Evolutionary conservation across 23 red algal genomes (phyloP).

Genomic region (Gracilaria vermiculophylla): DNA sequence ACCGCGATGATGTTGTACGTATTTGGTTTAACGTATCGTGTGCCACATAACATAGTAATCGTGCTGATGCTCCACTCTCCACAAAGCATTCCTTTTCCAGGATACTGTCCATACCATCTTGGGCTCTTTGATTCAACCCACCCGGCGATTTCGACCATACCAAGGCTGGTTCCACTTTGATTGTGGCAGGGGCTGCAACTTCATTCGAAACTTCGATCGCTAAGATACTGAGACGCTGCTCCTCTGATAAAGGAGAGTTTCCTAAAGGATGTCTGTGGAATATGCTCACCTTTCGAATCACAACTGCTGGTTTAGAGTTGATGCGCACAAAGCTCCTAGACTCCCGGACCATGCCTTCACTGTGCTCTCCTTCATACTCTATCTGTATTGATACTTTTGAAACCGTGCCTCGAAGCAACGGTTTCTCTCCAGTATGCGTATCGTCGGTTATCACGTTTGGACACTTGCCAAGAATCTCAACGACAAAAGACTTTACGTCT

Average conservation of each 20-base stretch:
- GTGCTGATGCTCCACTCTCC: conserved; percentile 45
- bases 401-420: neutral
- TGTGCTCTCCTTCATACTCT: conserved; percentile 39
- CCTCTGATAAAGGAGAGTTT: neutral
- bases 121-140: neutral
- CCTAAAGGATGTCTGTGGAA: neutral
- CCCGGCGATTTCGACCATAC: neutral
- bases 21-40: neutral
- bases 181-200: conserved; percentile 47
- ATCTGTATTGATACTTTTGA: conserved; percentile 40
- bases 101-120: neutral
- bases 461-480: conserved; percentile 38
- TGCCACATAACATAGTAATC: conserved; percentile 23
- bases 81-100: conserved; percentile 36
- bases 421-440: neutral
- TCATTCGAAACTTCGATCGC: conserved; percentile 50
- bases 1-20: neutral
- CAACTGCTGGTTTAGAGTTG: conserved; percentile 17
- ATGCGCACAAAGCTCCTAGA: conserved; percentile 37
- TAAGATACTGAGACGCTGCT: neutral
- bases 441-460: neutral
- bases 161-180: neutral
- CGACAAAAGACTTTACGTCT: conserved; percentile 19
- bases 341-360: conserved; percentile 32
- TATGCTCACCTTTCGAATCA: conserved; percentile 29